These are phyloP conservation scores for Angomonas ambiguus DNA, from an alignment of 208 protist species.

Conservation along the genomic window DNA sequence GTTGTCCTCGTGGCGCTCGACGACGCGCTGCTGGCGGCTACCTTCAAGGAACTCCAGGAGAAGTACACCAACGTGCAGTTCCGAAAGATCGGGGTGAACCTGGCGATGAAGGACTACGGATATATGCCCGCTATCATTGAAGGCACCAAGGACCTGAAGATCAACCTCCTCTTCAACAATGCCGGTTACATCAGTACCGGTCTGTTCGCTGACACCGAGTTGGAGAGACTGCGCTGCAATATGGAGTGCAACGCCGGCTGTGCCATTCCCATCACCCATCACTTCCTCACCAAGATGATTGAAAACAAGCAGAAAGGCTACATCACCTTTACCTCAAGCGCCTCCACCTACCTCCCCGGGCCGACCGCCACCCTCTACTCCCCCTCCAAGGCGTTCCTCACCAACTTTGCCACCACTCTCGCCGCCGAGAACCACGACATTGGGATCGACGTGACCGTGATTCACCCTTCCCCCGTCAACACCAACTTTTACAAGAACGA, in stretches of 20 bases:
- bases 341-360: constrained; percentile 72
- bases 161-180: constrained; percentile 91
- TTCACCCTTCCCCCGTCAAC: constrained; percentile 85
- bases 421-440: constrained; percentile 75
- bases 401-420: constrained; percentile 79
- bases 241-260: constrained; percentile 90
- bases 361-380: constrained; percentile 90
- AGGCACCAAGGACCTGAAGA: constrained; percentile 62
- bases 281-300: constrained; percentile 88
- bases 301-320: constrained; percentile 59
- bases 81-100: constrained; percentile 84
- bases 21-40: constrained; percentile 76
- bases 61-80: constrained; percentile 74
- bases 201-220: constrained; percentile 83
- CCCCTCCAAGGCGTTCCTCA: constrained; percentile 90
- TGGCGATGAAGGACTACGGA: constrained; percentile 60
- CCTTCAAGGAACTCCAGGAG: constrained; percentile 72
- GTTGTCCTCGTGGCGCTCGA: constrained; percentile 89
- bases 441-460: constrained; percentile 84
- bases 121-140: constrained; percentile 73
- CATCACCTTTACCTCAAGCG: constrained; percentile 89
- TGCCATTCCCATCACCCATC: constrained; percentile 82
- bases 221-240: constrained; percentile 76
- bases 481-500: constrained; percentile 90
- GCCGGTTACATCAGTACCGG: constrained; percentile 92